These are phyloP conservation scores for Ogataea paradorogensis DNA, from an alignment of 805 yeast species.

Conservation along the genomic window DNA sequence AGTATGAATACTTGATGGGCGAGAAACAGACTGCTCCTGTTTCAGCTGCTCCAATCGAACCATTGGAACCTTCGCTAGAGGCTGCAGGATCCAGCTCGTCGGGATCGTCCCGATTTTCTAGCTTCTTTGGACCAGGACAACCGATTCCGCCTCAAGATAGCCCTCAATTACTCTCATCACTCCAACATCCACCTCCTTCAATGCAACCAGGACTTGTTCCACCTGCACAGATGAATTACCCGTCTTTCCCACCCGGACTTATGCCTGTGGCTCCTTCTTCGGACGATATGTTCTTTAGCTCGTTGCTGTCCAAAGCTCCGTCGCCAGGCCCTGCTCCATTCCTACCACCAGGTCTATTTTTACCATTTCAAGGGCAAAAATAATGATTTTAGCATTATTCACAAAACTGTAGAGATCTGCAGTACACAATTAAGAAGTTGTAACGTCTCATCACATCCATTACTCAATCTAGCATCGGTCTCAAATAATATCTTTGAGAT, in stretches of 20 bases:
- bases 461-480: constrained; percentile 69
- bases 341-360: constrained; percentile 10
- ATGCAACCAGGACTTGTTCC: constrained; percentile 1
- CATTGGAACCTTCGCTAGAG: constrained; percentile 1
- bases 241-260: neutral
- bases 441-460: constrained; percentile 87
- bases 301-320: constrained; percentile 38
- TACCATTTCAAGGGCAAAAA: constrained; percentile 7
- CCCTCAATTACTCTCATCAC: constrained; percentile 26
- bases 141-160: constrained; percentile 1
- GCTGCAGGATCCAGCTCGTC: constrained; percentile 8
- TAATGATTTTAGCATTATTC: constrained; percentile 8
- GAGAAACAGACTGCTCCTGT: neutral
- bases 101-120: constrained; percentile 25
- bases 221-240: neutral
- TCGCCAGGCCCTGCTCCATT: constrained; percentile 10
- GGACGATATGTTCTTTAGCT: constrained; percentile 45
- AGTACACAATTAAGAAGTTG: constrained; percentile 67
- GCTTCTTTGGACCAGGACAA: constrained; percentile 22
- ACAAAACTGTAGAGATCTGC: constrained; percentile 44
- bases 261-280: constrained; percentile 1
- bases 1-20: constrained; percentile 19
- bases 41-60: neutral
- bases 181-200: neutral
- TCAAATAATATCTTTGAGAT: constrained; percentile 67